Evolutionary conservation across 208 protist genomes (phyloP), one percentile per base, ranked within the genome.

Genomic region (Herpetomonas muscarum): DNA sequence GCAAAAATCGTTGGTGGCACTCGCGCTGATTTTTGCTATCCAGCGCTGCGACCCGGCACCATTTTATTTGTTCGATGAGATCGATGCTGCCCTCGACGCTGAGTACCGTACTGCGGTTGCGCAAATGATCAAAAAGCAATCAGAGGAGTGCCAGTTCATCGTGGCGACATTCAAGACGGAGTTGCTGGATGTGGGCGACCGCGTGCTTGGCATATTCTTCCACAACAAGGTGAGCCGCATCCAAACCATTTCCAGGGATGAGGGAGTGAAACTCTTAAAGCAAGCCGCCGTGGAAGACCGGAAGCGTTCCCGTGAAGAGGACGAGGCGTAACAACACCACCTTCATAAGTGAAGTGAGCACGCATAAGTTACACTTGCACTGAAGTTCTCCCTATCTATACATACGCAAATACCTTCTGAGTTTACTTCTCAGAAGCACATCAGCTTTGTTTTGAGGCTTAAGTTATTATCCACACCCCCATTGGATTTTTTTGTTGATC

Each of bases 1-100:
- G 10, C 97, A 99, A 76, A 99, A 99, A 72, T 98, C 98, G 31
- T 73, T 99, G 7, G 97, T 99, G 5, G 97, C 98, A 0, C 81
- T 99, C n/a, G 82, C 96, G 7, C 77, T 99, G 19, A 99, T 99
- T 60, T 99, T 99, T 71, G 98, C 98, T 19, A 99, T 99, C 60
- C 98, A 99, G 74, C 79, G 93, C 29, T 98, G 87, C 62, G 98
- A 99, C 61, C 98, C 98, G 5, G 98, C 97, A 0, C 98, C 98
- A 22, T 99, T 99, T 70, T 99, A 99, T 71, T 70, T 99, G 3
- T 99, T 99, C 60, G 98, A 99, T 70, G 98, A 99, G 80, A 98
- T 99, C 56, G 98, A 99, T 67, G 90, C 97, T 12, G 96, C 95
- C 2, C 82, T 99, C 6, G 98, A 99, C 79, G 69, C 91, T 2